Base-by-base conservation (phyloP, 768 basidiomycete genomes). In the Mycena galericulata region DNA sequence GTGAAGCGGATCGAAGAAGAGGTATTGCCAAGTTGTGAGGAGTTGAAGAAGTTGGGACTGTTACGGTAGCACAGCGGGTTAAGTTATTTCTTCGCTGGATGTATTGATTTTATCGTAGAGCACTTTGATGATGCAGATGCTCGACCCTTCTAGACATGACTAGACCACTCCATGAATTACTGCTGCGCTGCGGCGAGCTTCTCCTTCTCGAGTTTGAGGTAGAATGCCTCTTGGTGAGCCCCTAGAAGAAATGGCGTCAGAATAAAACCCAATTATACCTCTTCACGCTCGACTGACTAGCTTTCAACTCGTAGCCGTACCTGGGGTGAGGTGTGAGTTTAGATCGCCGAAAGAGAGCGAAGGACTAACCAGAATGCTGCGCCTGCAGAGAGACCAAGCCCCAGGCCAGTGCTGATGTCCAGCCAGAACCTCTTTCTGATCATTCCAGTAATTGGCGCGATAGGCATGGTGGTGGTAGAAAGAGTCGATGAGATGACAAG, bases 371-470 rank as follows among this genome's bases (percentile, higher is more conserved):
- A 98, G 83, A 87, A 98, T 3, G 87, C 87, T 75, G 95, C 97
- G 34, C 88, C 95, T 14, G 86, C 84, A 53, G 89, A 84, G 61
- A 91, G 71, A 29, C 95, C 96, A 57, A 97, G 87, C 73, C 93
- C 95, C 47, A 97, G 77, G 41, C 89, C 87, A 74, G 88, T 84
- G 51, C 88, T 85, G 69, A 97, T 74, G 78, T 98, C 96, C 69
- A 95, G 88, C 89, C 94, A 94, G 81, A 97, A 89, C 75, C 90
- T 86, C 83, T 97, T 97, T 84, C 96, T 93, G 83, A 97, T 92
- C 84, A 89, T 95, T 79, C 96, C 96, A 57, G 93, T 93, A 81
- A 97, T 96, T 74, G 96, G 95, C 69, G 94, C 91, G 78, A 97
- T 92, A 76, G 93, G 79, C 93, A 95, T 95, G 50, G 67, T 76